Percentiles rank a stretch among this genome's conserved stretches.
phyloP scores from a whole-genome alignment of 2,329 filamentous ascomycete genomes.

The Chaetomiaceae sp. region DNA sequence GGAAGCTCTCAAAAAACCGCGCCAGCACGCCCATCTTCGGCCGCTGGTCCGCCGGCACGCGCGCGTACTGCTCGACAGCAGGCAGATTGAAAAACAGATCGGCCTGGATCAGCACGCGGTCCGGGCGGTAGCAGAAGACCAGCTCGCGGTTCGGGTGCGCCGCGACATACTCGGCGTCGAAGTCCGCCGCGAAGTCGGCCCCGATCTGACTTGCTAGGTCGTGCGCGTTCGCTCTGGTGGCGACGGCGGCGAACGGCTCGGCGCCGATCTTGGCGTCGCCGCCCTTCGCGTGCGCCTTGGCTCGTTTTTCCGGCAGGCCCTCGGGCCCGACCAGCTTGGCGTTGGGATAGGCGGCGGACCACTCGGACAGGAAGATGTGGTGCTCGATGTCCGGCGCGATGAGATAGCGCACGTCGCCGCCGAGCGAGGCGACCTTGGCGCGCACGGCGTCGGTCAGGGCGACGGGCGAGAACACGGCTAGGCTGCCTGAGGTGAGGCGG shows the following conservation, averaged over 20 bases:
- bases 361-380: conserved; percentile 85
- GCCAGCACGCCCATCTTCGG: conserved; percentile 34
- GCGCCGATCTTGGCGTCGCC: conserved; percentile 49
- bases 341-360: conserved; percentile 70
- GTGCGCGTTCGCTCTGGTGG: conserved; percentile 44
- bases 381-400: conserved; percentile 86
- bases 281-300: conserved; percentile 45
- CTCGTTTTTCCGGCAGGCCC: conserved; percentile 76
- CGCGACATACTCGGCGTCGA: conserved; percentile 78
- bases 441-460: conserved; percentile 71
- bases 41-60: conserved; percentile 43
- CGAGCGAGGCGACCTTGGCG: conserved; percentile 55
- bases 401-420: conserved; percentile 73
- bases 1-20: conserved; percentile 44
- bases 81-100: conserved; percentile 92
- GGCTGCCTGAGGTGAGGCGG: conserved; percentile 65
- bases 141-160: conserved; percentile 79
- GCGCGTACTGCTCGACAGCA: conserved; percentile 74
- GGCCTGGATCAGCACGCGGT: conserved; percentile 74
- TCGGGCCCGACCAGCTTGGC: conserved; percentile 79
- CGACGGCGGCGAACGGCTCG: conserved; percentile 61
- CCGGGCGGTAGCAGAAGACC: conserved; percentile 77
- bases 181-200: conserved; percentile 78
- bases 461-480: conserved; percentile 89
- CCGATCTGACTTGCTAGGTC: conserved; percentile 51